These are phyloP conservation scores for Diaporthe sp. DNA, from an alignment of 2,329 filamentous ascomycete genomes.

Conservation along the genomic window DNA sequence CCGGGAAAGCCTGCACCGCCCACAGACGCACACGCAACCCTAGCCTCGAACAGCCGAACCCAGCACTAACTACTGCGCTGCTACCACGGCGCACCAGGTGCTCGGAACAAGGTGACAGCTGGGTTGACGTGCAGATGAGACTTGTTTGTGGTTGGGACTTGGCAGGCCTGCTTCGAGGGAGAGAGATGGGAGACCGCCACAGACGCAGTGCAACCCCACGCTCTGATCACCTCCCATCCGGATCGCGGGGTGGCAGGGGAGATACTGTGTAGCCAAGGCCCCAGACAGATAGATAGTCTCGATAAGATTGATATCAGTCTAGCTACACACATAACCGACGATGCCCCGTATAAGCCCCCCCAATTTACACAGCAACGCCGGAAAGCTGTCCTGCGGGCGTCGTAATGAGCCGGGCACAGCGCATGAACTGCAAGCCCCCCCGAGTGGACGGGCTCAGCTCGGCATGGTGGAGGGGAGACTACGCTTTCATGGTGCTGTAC, in stretches of 20 bases:
- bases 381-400: neutral
- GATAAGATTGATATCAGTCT: neutral
- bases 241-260: neutral
- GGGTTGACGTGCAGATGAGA: slow-evolving; percentile 23
- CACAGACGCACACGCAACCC: slow-evolving; percentile 15
- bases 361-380: neutral
- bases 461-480: neutral
- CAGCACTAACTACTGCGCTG: slow-evolving; percentile 1
- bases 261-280: neutral
- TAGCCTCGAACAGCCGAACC: slow-evolving; percentile 2
- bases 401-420: neutral
- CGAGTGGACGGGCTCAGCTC: neutral
- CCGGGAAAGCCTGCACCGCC: neutral
- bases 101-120: slow-evolving; percentile 22
- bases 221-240: slow-evolving; percentile 4
- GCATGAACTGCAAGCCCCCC: neutral
- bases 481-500: neutral
- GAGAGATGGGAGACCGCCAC: neutral
- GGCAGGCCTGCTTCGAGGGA: neutral
- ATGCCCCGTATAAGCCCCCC: neutral
- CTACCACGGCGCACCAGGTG: slow-evolving; percentile 4
- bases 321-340: neutral
- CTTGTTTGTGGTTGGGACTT: slow-evolving; percentile 18
- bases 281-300: too few relatives aligned
- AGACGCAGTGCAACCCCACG: slow-evolving; percentile 7